Base-by-base conservation (phyloP, 108 stramenopile species). In the Pseudonitzschia multiseries region DNA sequence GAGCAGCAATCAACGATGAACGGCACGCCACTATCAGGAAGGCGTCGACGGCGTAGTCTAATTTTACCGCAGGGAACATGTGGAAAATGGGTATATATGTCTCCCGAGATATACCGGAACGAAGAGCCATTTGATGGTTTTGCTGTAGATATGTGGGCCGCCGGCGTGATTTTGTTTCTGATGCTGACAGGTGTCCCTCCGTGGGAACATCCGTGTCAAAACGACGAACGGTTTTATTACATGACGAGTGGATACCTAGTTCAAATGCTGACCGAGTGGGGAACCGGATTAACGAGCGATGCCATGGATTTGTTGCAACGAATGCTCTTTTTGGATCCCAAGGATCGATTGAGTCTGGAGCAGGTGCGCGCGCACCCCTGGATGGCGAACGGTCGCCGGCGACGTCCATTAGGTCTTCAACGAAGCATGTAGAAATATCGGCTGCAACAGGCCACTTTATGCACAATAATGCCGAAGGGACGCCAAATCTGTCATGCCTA, bases 31-130 rank as follows among this genome's bases (percentile, higher is more conserved):
- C 12, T 75, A 31, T 64, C 72, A 46, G 81, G 74, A 21, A 65
- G 79, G 10, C 65, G 24, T 29, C 61, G 74, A 44, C 82, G 78
- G 18, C 67, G 94, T 43, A 74, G 57, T 57, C 78, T 93, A 22
- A 84, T 97, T 22, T 28, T 24, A 21, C 87, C 89, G 6, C 93
- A 95, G 61, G 89, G 89, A 22, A 86, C 81, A 10, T 95, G 96
- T 72, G 97, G 97, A 6, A 97, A 97, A 74, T 93, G 84, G 85
- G 90, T 90, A 43, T 98, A 97, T 76, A 96, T 97, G 91, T 84
- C 92, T 20, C 97, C 97, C 1, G 96, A 97, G 72, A 83, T 95
- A 13, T 88, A 93, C 52, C 74, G 72, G 40, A 94, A 86, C 67
- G n/a, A 78, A 15, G 73, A 79, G 65, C 84, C 86, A 1, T 96